Base-by-base conservation (phyloP, 164 flowering plant species). In the Saururus chinensis region DNA sequence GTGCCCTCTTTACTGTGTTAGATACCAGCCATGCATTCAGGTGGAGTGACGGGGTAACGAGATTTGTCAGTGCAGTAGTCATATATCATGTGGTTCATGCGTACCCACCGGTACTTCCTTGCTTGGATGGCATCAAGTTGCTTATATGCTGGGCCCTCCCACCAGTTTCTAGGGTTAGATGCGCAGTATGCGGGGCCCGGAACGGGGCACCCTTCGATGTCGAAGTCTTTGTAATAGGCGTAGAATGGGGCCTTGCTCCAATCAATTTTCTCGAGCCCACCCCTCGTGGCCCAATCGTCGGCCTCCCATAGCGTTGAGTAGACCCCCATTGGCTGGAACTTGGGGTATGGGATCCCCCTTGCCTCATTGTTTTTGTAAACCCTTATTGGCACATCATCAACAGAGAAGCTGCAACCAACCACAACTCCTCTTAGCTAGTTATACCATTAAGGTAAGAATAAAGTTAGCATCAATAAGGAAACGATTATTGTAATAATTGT, bases 261-360 rank as follows among this genome's bases (percentile, higher is more conserved):
- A 65, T 93, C 76, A 11, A 87, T 93, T 68, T 93, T 93, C 75
- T 92, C 97, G 0, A 88, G 60, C 23, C 98, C 98, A 1, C 97
- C 98, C 35, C 97, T 79, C 7, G 98, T 92, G 0, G 98, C 98
- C 98, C 98, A 92, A 35, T 89, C 86, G 41, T 92, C 98, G 2
- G 98, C 98, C 68, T 92, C 93, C 98, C 98, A 92, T 20, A 92
- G 59, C 0, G 91, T 89, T 1, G 98, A 92, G 70, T 64, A 89
- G 16, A 92, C 71, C 40, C 91, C 89, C 98, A 92, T 92, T 7
- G 98, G 86, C 45, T 92, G 96, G 35, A 35, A 53, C 59, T 78
- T 87, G 1, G 96, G 98, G 71, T 35, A 92, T 41, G 91, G 88
- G 10, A 88, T 51, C 30, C 90, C 84, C 60, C 59, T 85, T 0